These are phyloP conservation scores for Mortierella sp. DNA, from an alignment of 371 early-diverging fungal species.

Conservation along the genomic window DNA sequence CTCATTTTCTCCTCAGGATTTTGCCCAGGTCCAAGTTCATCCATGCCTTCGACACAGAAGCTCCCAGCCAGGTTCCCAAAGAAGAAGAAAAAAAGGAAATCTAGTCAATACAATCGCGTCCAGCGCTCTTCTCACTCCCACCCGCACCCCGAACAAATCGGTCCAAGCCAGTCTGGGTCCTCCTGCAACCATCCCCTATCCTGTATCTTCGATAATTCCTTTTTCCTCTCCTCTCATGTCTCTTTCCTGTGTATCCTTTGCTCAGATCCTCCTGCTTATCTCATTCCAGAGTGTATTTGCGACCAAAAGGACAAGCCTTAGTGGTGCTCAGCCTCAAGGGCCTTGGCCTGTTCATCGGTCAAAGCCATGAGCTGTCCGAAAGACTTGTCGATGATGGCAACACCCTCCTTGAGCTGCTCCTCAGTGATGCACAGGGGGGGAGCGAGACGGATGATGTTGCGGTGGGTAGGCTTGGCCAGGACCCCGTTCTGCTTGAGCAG, in stretches of 20 bases:
- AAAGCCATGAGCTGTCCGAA: constrained; percentile 73
- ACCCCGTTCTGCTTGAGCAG: constrained; percentile 91
- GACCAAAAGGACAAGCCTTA: constrained; percentile 12
- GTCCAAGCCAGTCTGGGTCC: constrained; percentile 26
- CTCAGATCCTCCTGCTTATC: not conserved
- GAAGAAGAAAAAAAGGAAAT: constrained; percentile 56
- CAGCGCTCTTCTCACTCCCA: constrained; percentile 54
- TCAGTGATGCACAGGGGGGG: constrained; percentile 96
- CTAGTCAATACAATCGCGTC: constrained; percentile 55
- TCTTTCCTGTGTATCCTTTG: not conserved
- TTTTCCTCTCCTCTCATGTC: constrained; percentile 10
- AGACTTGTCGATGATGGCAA: constrained; percentile 82
- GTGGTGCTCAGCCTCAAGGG: constrained; percentile 54
- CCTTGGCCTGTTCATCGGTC: constrained; percentile 63
- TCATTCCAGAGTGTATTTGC: not conserved
- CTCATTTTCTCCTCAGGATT: constrained; percentile 51
- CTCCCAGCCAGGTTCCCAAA: constrained; percentile 15
- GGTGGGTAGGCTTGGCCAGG: constrained; percentile 98
- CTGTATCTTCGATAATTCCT: constrained; percentile 35
- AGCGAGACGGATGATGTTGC: constrained; percentile 96
- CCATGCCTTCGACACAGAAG: constrained; percentile 4
- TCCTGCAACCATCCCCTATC: constrained; percentile 27
- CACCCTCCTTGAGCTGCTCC: constrained; percentile 84
- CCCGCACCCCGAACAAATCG: constrained; percentile 29
- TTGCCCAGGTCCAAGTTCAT: not conserved